Percentiles rank a stretch among this genome's conserved stretches.
Evolutionary conservation across 2,329 filamentous ascomycete species (phyloP).

Genomic region (Cladorrhinum sp.): DNA sequence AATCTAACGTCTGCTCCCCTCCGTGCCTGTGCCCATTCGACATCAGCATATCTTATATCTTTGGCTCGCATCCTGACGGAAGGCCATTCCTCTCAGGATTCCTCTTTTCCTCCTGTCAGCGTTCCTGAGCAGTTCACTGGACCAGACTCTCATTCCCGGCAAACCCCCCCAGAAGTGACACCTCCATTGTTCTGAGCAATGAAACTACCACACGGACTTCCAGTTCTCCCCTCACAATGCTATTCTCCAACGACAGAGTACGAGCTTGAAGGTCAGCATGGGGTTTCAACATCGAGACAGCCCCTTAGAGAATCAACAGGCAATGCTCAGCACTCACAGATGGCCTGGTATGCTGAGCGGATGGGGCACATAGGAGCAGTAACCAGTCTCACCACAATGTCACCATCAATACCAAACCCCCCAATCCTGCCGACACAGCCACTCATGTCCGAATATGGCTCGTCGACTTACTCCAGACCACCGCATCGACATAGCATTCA

Average conservation of each 20-base stretch:
- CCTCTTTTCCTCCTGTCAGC: constrained; percentile 15
- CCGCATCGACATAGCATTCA: constrained; percentile 32
- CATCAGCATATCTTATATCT: constrained; percentile 28
- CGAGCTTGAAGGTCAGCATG: constrained; percentile 44
- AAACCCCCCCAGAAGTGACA: constrained; percentile 9
- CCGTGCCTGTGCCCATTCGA: constrained; percentile 11
- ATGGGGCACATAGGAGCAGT: constrained; percentile 25
- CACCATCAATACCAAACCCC: constrained; percentile 41
- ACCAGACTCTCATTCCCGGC: not conserved
- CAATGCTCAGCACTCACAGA: constrained; percentile 46
- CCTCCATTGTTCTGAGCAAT: constrained; percentile 30
- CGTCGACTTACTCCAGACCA: constrained; percentile 26
- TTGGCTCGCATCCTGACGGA: constrained; percentile 27
- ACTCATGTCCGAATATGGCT: constrained; percentile 47
- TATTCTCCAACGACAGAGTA: constrained; percentile 50
- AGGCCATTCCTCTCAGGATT: constrained; percentile 27
- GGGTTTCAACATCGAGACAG: constrained; percentile 33
- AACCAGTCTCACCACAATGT: constrained; percentile 40
- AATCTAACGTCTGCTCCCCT: constrained; percentile 18
- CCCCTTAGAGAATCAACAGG: constrained; percentile 53
- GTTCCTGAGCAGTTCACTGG: constrained; percentile 16
- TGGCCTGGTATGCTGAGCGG: constrained; percentile 33
- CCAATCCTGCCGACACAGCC: constrained; percentile 50
- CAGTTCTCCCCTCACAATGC: constrained; percentile 50
- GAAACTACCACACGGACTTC: constrained; percentile 38